Conservation (phyloP, 2,329 filamentous ascomycete species). For the Coccinonectria pachysandricola region DNA sequence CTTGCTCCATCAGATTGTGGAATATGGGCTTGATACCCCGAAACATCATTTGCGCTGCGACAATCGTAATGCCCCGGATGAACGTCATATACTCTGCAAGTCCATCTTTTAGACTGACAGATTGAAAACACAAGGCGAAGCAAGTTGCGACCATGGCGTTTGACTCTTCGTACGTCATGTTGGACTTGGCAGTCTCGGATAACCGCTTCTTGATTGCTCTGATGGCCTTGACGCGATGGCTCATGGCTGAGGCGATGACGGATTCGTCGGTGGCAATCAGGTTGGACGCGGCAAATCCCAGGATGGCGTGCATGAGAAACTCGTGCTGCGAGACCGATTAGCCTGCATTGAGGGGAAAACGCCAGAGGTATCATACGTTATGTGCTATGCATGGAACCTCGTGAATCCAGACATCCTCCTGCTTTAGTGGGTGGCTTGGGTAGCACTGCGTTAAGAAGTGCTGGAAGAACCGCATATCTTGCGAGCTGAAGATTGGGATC, state of each 20-base stretch:
- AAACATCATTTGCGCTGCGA: conserved; percentile 43
- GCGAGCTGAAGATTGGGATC: conserved; percentile 47
- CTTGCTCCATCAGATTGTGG: conserved; percentile 32
- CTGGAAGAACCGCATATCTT: conserved; percentile 61
- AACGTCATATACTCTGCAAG: conserved; percentile 52
- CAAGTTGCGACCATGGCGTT: conserved; percentile 51
- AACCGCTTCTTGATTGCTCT: conserved; percentile 49
- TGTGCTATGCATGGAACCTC: conserved; percentile 58
- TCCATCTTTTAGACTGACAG: conserved; percentile 45
- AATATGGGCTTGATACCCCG: conserved; percentile 41
- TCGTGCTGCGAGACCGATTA: conserved; percentile 46
- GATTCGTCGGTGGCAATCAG: conserved; percentile 41
- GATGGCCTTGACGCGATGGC: conserved; percentile 56
- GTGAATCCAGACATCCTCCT: conserved; percentile 56
- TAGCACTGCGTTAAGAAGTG: conserved; percentile 53
- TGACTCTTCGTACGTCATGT: conserved; percentile 38
- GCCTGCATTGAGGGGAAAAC: too few relatives aligned
- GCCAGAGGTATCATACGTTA: conserved; percentile 34
- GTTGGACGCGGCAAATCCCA: conserved; percentile 58
- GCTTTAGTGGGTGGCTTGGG: conserved; percentile 54
- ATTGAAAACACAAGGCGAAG: conserved; percentile 50
- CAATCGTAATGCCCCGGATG: conserved; percentile 44
- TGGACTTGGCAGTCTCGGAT: conserved; percentile 30
- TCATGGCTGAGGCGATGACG: conserved; percentile 47
- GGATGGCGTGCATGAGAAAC: conserved; percentile 61